A percentile compares a stretch with the other conserved stretches of the same genome.
phyloP scores from a whole-genome alignment of 106 monocot genomes.

The Allium sativum region DNA sequence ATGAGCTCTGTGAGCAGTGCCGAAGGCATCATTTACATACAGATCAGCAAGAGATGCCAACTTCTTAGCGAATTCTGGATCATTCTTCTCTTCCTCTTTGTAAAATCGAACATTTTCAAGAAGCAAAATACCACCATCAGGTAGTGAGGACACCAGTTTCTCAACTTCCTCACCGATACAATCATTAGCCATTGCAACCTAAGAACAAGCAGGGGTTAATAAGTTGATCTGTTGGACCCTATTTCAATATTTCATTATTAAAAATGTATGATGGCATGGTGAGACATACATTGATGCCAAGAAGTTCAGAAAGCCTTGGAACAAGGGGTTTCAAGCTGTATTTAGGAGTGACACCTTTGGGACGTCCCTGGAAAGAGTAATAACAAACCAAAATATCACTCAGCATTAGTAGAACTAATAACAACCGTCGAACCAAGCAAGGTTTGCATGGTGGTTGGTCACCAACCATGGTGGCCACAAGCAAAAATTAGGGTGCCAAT shows the following conservation, averaged over 20 bases:
- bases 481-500: too few species aligned
- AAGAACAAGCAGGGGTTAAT: neutral
- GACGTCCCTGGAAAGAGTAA: constrained; percentile 34
- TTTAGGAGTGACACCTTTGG: constrained; percentile 37
- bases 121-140: constrained; percentile 66
- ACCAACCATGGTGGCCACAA: too few species aligned
- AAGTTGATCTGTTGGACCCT: too few species aligned
- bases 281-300: constrained; percentile 40
- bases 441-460: too few species aligned
- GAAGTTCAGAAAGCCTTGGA: constrained; percentile 70
- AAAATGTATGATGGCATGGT: neutral
- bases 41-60: constrained; percentile 85
- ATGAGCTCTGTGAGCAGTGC: constrained; percentile 69
- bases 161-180: constrained; percentile 76
- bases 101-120: constrained; percentile 89
- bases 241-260: too few species aligned
- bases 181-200: constrained; percentile 51
- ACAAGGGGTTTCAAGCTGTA: constrained; percentile 67
- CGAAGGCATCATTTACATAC: constrained; percentile 89
- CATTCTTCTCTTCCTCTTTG: constrained; percentile 93
- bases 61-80: constrained; percentile 82
- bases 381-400: neutral
- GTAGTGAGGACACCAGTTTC: constrained; percentile 49
- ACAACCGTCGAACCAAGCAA: too few species aligned
- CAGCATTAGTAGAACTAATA: too few species aligned